Percentiles rank a stretch among this genome's conserved stretches.
Conservation (phyloP, 345 rosid species). For the Kandelia obovata region DNA sequence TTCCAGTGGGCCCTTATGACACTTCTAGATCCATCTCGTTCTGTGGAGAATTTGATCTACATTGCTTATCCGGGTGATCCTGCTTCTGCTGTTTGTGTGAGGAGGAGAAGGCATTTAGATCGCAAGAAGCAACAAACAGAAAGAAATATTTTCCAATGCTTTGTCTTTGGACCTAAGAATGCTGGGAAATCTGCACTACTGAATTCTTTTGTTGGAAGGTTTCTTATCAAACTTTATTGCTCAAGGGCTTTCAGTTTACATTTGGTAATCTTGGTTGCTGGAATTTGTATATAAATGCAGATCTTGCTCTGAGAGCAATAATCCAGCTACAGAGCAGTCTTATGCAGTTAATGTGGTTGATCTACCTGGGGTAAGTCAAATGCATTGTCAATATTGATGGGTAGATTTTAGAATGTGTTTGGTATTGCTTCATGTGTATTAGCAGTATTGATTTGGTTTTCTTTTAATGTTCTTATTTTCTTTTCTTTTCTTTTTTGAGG, state of each 20-base stretch:
- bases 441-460: background rate
- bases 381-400: background rate
- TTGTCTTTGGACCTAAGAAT: constrained; percentile 74
- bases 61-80: constrained; percentile 56
- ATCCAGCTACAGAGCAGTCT: constrained; percentile 40
- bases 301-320: constrained; percentile 46
- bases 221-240: constrained; percentile 10
- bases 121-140: constrained; percentile 67
- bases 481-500: background rate
- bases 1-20: constrained; percentile 96
- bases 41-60: constrained; percentile 66
- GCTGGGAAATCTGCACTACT: constrained; percentile 75
- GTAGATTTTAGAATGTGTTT: too few relatives aligned
- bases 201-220: constrained; percentile 79
- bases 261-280: background rate
- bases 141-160: constrained; percentile 77
- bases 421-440: too few relatives aligned
- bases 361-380: constrained; percentile 61
- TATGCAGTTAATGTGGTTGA: constrained; percentile 75
- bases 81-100: constrained; percentile 53
- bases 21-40: constrained; percentile 68
- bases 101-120: constrained; percentile 57
- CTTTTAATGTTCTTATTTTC: background rate
- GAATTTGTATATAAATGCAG: constrained; percentile 33
- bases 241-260: too few relatives aligned